A percentile compares a stretch with the other conserved stretches of the same genome.
These are phyloP conservation scores for Lachnellula hyalina DNA, from an alignment of 2,329 filamentous ascomycete genomes.

Conservation along the genomic window DNA sequence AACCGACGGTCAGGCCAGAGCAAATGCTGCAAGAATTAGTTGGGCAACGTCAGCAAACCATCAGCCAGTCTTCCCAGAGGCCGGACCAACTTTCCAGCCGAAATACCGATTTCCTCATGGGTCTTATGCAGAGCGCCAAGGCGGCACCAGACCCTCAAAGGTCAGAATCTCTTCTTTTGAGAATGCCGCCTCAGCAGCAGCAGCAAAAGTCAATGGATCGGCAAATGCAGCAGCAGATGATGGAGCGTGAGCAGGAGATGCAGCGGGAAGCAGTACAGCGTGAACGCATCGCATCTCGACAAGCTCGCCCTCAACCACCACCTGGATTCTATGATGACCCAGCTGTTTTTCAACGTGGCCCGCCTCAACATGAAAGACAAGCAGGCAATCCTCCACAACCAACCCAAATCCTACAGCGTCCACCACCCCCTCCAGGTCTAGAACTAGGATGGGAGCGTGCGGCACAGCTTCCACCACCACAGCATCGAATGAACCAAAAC, in stretches of 20 bases:
- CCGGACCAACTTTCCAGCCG: conserved; percentile 42
- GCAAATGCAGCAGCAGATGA: conserved; percentile 36
- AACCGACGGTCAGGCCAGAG: conserved; percentile 45
- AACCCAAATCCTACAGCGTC: conserved; percentile 60
- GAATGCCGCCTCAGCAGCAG: conserved; percentile 32
- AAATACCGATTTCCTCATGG: conserved; percentile 71
- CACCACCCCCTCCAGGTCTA: conserved; percentile 54
- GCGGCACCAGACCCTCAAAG: conserved; percentile 45
- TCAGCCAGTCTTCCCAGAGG: conserved; percentile 45
- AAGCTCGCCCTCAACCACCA: conserved; percentile 29
- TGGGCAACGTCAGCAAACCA: conserved; percentile 51
- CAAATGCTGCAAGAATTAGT: conserved; percentile 58
- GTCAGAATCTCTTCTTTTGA: conserved; percentile 48
- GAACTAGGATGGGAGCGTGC: conserved; percentile 43
- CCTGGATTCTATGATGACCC: conserved; percentile 31
- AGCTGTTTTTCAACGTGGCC: conserved; percentile 23
- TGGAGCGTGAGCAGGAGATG: conserved; percentile 36
- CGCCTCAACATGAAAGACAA: conserved; percentile 25
- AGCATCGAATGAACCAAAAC: conserved; percentile 38
- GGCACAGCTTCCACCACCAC: conserved; percentile 35
- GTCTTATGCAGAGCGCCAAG: conserved; percentile 63
- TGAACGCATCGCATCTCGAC: conserved; percentile 32
- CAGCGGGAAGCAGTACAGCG: conserved; percentile 27
- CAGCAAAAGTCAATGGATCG: conserved; percentile 18
- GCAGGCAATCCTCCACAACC: conserved; percentile 43